Evolutionary conservation across 2,329 filamentous ascomycete species (phyloP).

Genomic region (Orbilia blumenaviensis): DNA sequence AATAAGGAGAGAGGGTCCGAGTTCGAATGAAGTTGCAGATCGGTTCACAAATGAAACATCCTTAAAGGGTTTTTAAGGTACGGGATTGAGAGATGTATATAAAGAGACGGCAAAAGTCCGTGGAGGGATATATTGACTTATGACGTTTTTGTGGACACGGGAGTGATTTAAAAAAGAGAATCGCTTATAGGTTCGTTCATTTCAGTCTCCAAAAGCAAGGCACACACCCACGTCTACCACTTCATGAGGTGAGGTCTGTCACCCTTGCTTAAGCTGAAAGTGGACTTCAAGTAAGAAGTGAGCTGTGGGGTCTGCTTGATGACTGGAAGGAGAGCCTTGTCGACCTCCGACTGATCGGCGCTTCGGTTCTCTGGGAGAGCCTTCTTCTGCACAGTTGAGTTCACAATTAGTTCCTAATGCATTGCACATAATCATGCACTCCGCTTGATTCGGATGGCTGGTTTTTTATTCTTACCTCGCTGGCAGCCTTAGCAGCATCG

Average conservation of each 20-base stretch:
- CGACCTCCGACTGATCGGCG: constrained; percentile 97
- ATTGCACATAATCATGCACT: not conserved
- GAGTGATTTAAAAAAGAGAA: constrained; percentile 44
- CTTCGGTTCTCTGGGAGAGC: constrained; percentile 88
- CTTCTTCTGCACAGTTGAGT: constrained; percentile 79
- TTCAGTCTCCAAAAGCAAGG: constrained; percentile 34
- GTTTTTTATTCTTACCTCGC: constrained; percentile 42
- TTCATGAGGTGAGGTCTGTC: constrained; percentile 99
- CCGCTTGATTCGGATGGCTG: not conserved
- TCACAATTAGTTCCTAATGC: constrained; percentile 60
- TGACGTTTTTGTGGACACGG: constrained; percentile 28
- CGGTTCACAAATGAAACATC: constrained; percentile 38
- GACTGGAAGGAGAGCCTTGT: constrained; percentile 91
- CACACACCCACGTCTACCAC: constrained; percentile 73
- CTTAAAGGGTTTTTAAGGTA: constrained; percentile 41
- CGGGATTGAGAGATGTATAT: constrained; percentile 40
- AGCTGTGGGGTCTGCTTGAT: constrained; percentile 99
- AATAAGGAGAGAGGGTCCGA: constrained; percentile 5
- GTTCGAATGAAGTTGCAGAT: constrained; percentile 19
- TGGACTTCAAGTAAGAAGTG: constrained; percentile 89
- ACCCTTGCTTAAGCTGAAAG: constrained; percentile 98
- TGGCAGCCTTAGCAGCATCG: constrained; percentile 76
- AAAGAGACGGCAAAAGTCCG: constrained; percentile 36
- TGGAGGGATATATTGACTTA: constrained; percentile 54
- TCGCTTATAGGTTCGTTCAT: constrained; percentile 49